A percentile compares a stretch with the other conserved stretches of the same genome.
Conservation (phyloP, 768 basidiomycete species). For the Fomitopsis serialis region DNA sequence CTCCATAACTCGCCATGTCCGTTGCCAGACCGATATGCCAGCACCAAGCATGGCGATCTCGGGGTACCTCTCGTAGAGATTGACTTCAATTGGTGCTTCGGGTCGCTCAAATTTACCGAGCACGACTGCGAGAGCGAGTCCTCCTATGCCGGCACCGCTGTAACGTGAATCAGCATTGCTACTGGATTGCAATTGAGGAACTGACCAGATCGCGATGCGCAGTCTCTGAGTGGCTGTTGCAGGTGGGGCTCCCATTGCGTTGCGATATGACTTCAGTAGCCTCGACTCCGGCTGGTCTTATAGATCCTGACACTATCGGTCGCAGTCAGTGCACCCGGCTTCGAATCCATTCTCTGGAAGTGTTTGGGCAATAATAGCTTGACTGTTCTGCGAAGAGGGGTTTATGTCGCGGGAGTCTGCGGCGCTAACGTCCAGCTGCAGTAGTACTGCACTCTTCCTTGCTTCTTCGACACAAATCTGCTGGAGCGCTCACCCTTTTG, state of each 20-base stretch:
- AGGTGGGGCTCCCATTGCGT: background rate
- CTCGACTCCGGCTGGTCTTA: too few species aligned
- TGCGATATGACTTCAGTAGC: background rate
- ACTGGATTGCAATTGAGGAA: constrained; percentile 19
- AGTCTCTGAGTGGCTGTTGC: background rate
- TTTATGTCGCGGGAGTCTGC: too few species aligned
- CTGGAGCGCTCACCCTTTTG: too few species aligned
- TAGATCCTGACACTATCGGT: too few species aligned
- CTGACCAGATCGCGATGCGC: background rate
- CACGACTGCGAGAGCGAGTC: constrained; percentile 36
- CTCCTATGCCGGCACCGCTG: constrained; percentile 33
- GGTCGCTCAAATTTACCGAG: constrained; percentile 30
- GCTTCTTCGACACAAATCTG: too few species aligned
- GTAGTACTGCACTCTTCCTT: too few species aligned
- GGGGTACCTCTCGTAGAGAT: constrained; percentile 41
- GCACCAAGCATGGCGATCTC: constrained; percentile 35
- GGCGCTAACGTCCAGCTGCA: too few species aligned
- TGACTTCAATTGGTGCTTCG: constrained; percentile 26
- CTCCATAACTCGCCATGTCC: constrained; percentile 40
- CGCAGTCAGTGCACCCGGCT: too few species aligned
- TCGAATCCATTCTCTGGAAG: too few species aligned
- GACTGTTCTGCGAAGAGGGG: too few species aligned
- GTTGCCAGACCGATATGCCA: constrained; percentile 41
- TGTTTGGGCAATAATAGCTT: too few species aligned
- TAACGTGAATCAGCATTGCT: background rate